These are phyloP conservation scores for Leishmania mexicana DNA, from an alignment of 208 protist genomes.

Conservation along the genomic window DNA sequence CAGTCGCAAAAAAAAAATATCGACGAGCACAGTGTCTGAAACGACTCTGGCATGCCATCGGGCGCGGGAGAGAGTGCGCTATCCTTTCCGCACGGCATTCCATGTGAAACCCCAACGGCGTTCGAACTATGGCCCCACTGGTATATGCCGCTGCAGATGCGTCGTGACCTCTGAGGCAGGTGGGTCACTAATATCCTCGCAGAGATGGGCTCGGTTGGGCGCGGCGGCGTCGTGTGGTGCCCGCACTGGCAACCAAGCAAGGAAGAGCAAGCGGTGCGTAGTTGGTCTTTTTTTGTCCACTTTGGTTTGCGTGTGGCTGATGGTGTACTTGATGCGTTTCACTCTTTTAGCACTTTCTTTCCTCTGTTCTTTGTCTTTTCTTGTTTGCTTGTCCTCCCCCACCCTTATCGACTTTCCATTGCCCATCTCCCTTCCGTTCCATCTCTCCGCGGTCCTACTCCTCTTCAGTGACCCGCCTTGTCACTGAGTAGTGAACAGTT, in stretches of 20 bases:
- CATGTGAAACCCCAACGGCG: background rate
- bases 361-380: background rate
- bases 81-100: background rate
- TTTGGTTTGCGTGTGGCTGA: background rate
- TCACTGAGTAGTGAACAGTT: constrained; percentile 1
- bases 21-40: background rate
- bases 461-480: background rate
- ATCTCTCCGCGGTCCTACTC: background rate
- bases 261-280: background rate
- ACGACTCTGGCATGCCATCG: background rate
- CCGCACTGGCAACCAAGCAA: background rate
- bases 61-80: background rate
- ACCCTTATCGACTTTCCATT: background rate
- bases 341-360: background rate
- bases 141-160: background rate
- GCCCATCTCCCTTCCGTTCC: background rate
- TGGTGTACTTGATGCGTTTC: background rate
- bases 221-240: background rate
- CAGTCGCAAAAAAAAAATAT: background rate
- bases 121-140: background rate
- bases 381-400: background rate
- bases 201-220: background rate
- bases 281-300: background rate
- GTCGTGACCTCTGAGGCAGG: background rate
- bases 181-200: background rate